Evolutionary conservation across 2,329 filamentous ascomycete species (phyloP), one percentile per base, ranked within the genome.

Genomic region (Aspergillus brasiliensis): DNA sequence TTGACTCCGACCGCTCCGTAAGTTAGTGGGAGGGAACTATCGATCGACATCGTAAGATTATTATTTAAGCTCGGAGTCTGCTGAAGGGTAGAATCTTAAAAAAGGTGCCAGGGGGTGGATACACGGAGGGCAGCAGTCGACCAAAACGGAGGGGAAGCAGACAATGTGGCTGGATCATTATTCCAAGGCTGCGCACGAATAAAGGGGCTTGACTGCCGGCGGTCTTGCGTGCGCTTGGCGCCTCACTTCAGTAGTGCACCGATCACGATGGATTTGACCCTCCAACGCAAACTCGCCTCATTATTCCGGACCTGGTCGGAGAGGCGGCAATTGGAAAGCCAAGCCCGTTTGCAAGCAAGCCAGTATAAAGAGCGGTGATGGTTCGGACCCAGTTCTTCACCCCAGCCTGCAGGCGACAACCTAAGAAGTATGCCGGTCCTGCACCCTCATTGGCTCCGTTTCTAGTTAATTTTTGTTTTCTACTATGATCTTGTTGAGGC

Each of bases 211-310:
- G 37, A 57, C 51, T 55, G 40, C 49, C 40, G 56, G 57, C 28
- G 8, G 21, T 60, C 38, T 53, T 46, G 57, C 57, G 40, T 25
- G 44, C 53, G 61, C 60, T 64, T 65, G 57, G 57, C 66, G 66
- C 66, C 66, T 68, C 65, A 68, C 65, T 68, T 68, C 51, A 38
- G 51, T 37, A 58, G 48, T 52, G 57, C 57, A 58, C 57, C 51
- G 56, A 49, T 56, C 61, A 56, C 57, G 58, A 56, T 51, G 31
- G 38, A 55, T 59, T 56, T 49, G 61, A 51, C 57, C 62, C 59
- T 57, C 56, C 59, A 34, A 44, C 57, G 57, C 55, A 51, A 58
- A 60, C 62, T 57, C 63, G 66, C 66, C 66, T 68, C 66, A 67
- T 68, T 64, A 52, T 65, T 56, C 51, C 61, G 60, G 62, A 53